These are phyloP conservation scores for Colletotrichum sp. DNA, from an alignment of 2,329 filamentous ascomycete genomes.

Conservation along the genomic window DNA sequence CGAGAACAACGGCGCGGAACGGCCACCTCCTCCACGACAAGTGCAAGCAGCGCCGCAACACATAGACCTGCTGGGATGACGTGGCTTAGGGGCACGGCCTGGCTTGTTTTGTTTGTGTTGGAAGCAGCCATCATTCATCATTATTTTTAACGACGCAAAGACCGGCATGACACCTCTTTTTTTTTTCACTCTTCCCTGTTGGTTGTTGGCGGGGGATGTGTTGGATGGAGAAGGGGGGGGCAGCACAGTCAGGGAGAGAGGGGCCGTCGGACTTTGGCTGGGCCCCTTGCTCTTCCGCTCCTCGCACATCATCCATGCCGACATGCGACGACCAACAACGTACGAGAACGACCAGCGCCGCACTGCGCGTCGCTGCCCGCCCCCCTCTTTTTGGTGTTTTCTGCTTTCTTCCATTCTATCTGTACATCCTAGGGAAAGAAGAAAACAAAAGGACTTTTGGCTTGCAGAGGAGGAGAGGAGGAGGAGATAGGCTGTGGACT, in stretches of 20 bases:
- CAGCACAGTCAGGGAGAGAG: neutral
- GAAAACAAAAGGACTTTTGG: neutral
- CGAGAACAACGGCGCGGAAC: constrained; percentile 85
- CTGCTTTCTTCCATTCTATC: neutral
- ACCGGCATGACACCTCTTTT: neutral
- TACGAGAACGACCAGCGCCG: neutral
- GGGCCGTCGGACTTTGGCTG: neutral
- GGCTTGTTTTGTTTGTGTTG: neutral
- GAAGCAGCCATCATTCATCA: neutral
- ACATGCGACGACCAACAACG: neutral
- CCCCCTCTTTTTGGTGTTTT: neutral
- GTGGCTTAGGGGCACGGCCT: neutral
- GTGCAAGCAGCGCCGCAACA: constrained; percentile 76
- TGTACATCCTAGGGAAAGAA: constrained; percentile 4
- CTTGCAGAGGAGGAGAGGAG: neutral
- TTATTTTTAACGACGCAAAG: neutral
- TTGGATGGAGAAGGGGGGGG: neutral
- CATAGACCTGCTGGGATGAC: constrained; percentile 13
- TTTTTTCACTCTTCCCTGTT: neutral
- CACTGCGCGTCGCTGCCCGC: neutral
- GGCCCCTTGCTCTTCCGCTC: neutral
- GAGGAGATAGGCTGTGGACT: neutral
- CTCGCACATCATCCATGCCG: neutral
- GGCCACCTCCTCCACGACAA: constrained; percentile 88
- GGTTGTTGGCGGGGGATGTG: neutral